Conservation (phyloP, 2,329 filamentous ascomycete genomes). For the Cylindrodendrum hubeiense region DNA sequence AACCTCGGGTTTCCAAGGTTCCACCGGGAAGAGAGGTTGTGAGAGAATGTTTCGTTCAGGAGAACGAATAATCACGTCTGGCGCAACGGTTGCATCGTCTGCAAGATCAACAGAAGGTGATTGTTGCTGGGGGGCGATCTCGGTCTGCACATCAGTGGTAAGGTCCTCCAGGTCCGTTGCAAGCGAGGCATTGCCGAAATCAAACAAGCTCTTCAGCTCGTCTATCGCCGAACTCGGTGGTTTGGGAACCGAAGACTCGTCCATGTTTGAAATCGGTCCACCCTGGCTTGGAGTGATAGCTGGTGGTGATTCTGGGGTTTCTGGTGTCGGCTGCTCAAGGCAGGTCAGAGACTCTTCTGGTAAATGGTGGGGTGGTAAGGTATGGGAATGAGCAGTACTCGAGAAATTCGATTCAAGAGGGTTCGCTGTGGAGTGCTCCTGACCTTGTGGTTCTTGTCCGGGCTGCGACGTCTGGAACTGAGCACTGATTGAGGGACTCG, state of each 20-base stretch:
- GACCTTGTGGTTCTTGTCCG: slow-evolving; percentile 3
- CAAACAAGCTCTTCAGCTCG: slow-evolving; percentile 39
- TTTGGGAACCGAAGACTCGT: slow-evolving; percentile 25
- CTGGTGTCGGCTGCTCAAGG: not conserved
- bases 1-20: slow-evolving; percentile 43
- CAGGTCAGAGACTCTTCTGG: slow-evolving; percentile 5
- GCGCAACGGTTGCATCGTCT: slow-evolving; percentile 1
- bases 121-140: slow-evolving; percentile 3
- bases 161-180: slow-evolving; percentile 28
- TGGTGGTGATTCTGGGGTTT: slow-evolving; percentile 3
- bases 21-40: slow-evolving; percentile 35
- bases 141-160: slow-evolving; percentile 15
- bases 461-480: not conserved
- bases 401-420: not conserved
- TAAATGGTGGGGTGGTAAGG: too few species aligned
- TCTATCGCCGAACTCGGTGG: slow-evolving; percentile 36
- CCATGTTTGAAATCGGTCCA: slow-evolving; percentile 30
- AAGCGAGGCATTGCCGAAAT: slow-evolving; percentile 36
- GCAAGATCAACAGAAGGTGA: not conserved
- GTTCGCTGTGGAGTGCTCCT: not conserved
- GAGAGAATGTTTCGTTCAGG: slow-evolving; percentile 29
- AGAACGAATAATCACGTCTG: slow-evolving; percentile 31
- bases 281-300: not conserved
- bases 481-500: not conserved
- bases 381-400: not conserved